Evolutionary conservation across 1,284 basidiomycete species (phyloP).

Genomic region (Hemileia vastatrix): DNA sequence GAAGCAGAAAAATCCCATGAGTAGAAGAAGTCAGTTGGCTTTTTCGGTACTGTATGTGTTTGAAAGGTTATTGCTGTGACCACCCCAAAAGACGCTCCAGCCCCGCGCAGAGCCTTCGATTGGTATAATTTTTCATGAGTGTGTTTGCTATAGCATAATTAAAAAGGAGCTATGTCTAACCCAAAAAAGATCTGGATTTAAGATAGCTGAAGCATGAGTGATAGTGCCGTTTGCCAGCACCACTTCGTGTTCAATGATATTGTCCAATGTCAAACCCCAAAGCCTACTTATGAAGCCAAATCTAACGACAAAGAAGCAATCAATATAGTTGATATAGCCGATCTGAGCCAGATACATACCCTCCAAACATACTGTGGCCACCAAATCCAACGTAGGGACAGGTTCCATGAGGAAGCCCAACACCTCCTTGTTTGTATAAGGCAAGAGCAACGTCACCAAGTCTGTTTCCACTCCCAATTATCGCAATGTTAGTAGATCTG

Average conservation of each 20-base stretch:
- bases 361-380: slow-evolving; percentile 39
- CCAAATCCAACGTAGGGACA: slow-evolving; percentile 44
- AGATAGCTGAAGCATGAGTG: slow-evolving; percentile 26
- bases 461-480: slow-evolving; percentile 37
- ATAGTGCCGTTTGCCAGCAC: slow-evolving; percentile 43
- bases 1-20: background rate
- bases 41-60: slow-evolving; percentile 1
- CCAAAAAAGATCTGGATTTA: slow-evolving; percentile 29
- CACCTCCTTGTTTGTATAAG: slow-evolving; percentile 34
- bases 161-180: too few species aligned
- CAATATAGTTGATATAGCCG: too few species aligned
- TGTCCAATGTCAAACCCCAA: slow-evolving; percentile 43
- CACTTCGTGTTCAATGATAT: slow-evolving; percentile 39
- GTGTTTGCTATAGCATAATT: too few species aligned
- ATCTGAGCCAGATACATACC: too few species aligned
- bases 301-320: slow-evolving; percentile 25
- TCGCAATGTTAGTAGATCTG: slow-evolving; percentile 26
- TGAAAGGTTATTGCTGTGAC: slow-evolving; percentile 2
- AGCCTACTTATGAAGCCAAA: slow-evolving; percentile 35
- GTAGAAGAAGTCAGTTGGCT: slow-evolving; percentile 3
- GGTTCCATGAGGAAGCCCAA: slow-evolving; percentile 42
- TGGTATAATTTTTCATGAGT: too few species aligned
- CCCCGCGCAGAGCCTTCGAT: slow-evolving; percentile 17
- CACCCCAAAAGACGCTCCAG: slow-evolving; percentile 11
- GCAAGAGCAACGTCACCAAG: slow-evolving; percentile 44